Evolutionary conservation across 352 stramenopile species (phyloP), one percentile per base, ranked within the genome.

Genomic region (Pythium utonaiense): DNA sequence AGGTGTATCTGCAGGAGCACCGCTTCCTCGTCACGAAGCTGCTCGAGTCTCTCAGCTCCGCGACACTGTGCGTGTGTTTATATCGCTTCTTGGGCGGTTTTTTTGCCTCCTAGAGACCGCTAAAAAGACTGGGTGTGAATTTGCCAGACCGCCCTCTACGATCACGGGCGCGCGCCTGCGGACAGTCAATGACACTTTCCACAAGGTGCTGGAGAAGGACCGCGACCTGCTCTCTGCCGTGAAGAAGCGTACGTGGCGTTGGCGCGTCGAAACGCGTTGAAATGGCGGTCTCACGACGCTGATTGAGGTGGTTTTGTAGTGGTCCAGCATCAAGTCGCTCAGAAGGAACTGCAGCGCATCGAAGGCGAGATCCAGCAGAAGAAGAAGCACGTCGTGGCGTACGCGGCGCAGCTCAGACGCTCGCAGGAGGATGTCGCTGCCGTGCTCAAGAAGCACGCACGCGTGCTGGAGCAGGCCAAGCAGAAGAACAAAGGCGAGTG

Each of bases 21-120:
- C 81, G 83, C 50, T 93, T 90, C 66, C 66, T 93, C 21, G 82
- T 90, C 52, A 91, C 83, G 14, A 93, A 93, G 66, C 69, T 93
- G 28, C 77, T 93, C 34, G 83, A 93, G 67, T 86, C 81, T 27
- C 74, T 93, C 16, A 77, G 77, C 62, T 80, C 78, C 6, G 78
- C 83, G 9, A 83, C 78, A 13, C 69, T 88, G 78, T 84, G 57
- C 19, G 73, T 73, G 0, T 27, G 3, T 10, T 10, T 25, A 21
- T 21, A 44, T 6, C 7, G 28, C 28, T 36, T 8, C 54, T 40
- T 0, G 9, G 28, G 25, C 4, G 2, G 7, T 28, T 28, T 41
- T 55, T n/a, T n/a, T n/a, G n/a, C n/a, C n/a, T n/a, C n/a, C n/a
- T n/a, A n/a, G 7, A 10, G 49, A 6, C 49, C n/a, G 22, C 40